Conservation (phyloP, 139 green algal genomes). For the Bryopsis sp. region DNA sequence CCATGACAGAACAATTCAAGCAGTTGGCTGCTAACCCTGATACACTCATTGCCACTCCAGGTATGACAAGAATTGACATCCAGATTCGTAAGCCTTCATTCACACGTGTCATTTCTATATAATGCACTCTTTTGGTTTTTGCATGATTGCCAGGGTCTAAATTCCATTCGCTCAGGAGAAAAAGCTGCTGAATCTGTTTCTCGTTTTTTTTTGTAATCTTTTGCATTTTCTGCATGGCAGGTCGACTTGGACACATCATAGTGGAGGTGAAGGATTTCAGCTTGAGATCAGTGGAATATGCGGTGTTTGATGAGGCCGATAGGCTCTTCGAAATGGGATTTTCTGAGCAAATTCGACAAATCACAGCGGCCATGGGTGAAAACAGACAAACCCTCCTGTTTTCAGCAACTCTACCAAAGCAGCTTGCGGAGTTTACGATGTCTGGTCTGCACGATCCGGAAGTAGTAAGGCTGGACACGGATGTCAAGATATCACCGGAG, state of each 20-base stretch:
- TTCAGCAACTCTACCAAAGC: slow-evolving; percentile 80
- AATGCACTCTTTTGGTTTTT: no score
- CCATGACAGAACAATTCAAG: slow-evolving; percentile 91
- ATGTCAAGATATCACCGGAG: slow-evolving; percentile 78
- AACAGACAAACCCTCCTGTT: slow-evolving; percentile 91
- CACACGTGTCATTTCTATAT: no score
- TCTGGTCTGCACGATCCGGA: slow-evolving; percentile 71
- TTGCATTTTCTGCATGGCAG: slow-evolving; percentile 23
- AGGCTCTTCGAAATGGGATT: slow-evolving; percentile 98
- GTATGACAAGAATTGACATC: slow-evolving; percentile 19
- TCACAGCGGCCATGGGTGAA: slow-evolving; percentile 38
- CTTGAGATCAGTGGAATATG: slow-evolving; percentile 59
- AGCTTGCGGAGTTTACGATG: slow-evolving; percentile 88
- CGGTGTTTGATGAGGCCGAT: slow-evolving; percentile 93
- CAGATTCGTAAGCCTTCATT: not conserved
- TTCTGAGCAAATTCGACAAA: slow-evolving; percentile 61
- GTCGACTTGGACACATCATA: slow-evolving; percentile 87
- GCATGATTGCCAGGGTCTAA: no score
- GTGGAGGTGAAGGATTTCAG: slow-evolving; percentile 67
- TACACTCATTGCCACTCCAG: slow-evolving; percentile 91
- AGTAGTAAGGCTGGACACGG: slow-evolving; percentile 87
- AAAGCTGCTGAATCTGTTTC: no score
- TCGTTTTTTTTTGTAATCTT: not conserved
- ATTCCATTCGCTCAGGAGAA: no score
- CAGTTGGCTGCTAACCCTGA: slow-evolving; percentile 87